Base-by-base conservation (phyloP, 2,329 filamentous ascomycete species). In the Epichloe bromicola region DNA sequence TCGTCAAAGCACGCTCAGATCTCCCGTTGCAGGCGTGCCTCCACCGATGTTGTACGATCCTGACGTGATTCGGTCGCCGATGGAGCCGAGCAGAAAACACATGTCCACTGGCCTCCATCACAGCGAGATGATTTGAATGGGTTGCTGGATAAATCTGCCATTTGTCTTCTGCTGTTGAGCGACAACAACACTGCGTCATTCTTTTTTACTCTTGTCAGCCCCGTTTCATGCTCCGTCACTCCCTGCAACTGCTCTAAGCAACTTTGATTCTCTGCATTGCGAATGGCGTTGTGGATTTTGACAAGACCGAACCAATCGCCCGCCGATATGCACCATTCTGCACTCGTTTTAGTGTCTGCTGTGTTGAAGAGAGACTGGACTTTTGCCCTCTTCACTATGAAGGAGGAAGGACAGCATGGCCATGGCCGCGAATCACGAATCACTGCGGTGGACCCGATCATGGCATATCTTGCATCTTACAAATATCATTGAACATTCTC, bases 91-190 rank as follows among this genome's bases (percentile, higher is more conserved):
- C 46, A 64, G 58, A 58, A 69, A 70, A 43, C 67, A 70, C 51
- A 66, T 71, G 44, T 70, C 72, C 33, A 80, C 74, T 12, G 77
- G 77, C 1, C 62, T 80, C 37, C 70, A 76, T 56, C 67, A 66
- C 50, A 76, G 70, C 61, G 76, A 80, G 64, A 74, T 81, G 74
- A 74, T 80, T 56, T 80, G 63, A 55, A 26, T 34, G 38, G 38
- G 19, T 44, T 42, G 5, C 5, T 14, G 36, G 5, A 38, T 10
- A 11, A 3, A 30, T 30, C 10, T 38, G 36, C 36, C 36, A 3
- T 14, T 38, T 10, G 36, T n/a, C 36, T 38, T 14, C 2, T 23
- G 14, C 10, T 19, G 1, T 26, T 42, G 17, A 14, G 5, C 10
- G 15, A 17, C 5, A 17, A 15, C 23, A 30, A 15, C 41, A 33